phyloP scores from a whole-genome alignment of 768 basidiomycete genomes.

The Tricholoma flavovirens region DNA sequence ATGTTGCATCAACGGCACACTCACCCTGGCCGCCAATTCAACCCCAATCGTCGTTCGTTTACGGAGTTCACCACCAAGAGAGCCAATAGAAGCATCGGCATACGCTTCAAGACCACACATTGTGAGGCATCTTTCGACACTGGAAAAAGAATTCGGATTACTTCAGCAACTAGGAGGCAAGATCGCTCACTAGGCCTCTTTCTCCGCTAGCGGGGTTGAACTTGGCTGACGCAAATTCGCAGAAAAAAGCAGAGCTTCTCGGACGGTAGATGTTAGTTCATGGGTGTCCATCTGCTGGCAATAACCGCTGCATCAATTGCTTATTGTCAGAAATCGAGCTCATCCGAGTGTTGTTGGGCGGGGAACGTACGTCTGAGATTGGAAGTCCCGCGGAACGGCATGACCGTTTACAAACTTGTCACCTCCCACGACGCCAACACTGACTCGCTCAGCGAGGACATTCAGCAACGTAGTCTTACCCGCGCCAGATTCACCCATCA shows the following conservation, averaged over 20 bases:
- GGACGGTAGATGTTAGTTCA: constrained; percentile 66
- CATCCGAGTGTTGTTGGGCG: not conserved
- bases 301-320: constrained; percentile 50
- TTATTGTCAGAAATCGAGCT: not conserved
- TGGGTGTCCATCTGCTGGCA: constrained; percentile 87
- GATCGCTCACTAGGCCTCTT: constrained; percentile 65
- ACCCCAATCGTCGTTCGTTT: constrained; percentile 59
- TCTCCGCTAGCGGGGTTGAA: constrained; percentile 58
- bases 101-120: constrained; percentile 61
- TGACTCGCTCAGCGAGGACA: constrained; percentile 48
- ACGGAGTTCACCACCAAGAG: constrained; percentile 40
- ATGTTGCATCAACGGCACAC: not conserved
- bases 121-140: constrained; percentile 43
- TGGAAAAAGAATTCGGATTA: constrained; percentile 10
- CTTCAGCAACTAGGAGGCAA: not conserved
- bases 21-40: constrained; percentile 44
- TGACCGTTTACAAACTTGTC: constrained; percentile 53
- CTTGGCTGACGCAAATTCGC: constrained; percentile 73
- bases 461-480: constrained; percentile 57
- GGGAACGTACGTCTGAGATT: constrained; percentile 46
- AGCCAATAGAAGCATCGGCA: constrained; percentile 62
- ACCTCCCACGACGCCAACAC: constrained; percentile 43
- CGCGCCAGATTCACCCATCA: constrained; percentile 59
- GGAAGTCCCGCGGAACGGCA: constrained; percentile 48
- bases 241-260: constrained; percentile 76